Evolutionary conservation across 2,329 filamentous ascomycete species (phyloP), one percentile per base, ranked within the genome.

Genomic region (Aspergillus sergii): DNA sequence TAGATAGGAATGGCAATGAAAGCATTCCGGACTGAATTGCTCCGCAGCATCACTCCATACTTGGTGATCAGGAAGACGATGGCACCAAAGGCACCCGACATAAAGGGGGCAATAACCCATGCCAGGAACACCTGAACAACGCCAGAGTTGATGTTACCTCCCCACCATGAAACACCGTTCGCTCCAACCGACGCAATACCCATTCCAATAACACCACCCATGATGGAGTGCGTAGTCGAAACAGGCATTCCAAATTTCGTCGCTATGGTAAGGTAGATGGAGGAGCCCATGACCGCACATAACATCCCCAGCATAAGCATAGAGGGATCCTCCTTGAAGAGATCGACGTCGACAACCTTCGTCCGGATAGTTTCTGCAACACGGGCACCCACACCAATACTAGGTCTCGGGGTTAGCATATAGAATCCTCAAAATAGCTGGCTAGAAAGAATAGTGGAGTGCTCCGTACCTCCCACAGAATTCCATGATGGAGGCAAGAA

Each of bases 61-160:
- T 67, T 68, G 9, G 66, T 68, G 28, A 61, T 12, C 12, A 68
- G 61, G 59, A 68, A 68, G 50, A 68, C 65, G 10, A 68, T 64
- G 21, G 65, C 43, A 41, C 59, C 66, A 46, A 65, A 65, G 2
- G 45, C 59, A 30, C 61, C 66, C 3, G 66, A 67, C 21, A 61
- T 16, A 2, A 67, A n/a, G 1, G 66, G 66, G 2, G 66, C 66
- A 56, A 68, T 68, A n/a, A 68, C 55, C 66, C 66, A 68, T 34
- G 66, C 66, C 2, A 68, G 59, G 26, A 68, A 68, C 16, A 68
- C 65, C 61, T 68, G 66, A 4, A 68, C 66, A 21, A 68, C 66
- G 26, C 66, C 66, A 0, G 66, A 68, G 53, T 68, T 68, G 55
- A 68, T 65, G 19, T 67, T 21, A 26, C 66, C 66, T 57, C 66